Conservation (phyloP, 2,329 filamentous ascomycete genomes). For the Claviceps cyperi region DNA sequence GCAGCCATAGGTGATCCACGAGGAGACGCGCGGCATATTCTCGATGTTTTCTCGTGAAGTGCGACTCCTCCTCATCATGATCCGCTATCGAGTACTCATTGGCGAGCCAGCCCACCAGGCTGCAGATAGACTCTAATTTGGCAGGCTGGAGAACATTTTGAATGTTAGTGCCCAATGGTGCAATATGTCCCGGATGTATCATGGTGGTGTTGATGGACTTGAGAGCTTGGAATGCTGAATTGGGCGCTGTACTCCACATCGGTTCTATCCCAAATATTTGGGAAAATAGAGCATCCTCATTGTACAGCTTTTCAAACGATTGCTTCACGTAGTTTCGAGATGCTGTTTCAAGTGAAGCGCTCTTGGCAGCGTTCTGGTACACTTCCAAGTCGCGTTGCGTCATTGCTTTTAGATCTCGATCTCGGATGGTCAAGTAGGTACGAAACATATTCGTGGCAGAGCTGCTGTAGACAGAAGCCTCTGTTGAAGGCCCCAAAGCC, state of each 20-base stretch:
- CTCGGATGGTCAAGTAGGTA: conserved; percentile 36
- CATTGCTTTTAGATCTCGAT: conserved; percentile 37
- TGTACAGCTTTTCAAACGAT: conserved; percentile 41
- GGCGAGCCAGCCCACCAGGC: conserved; percentile 41
- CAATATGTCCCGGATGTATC: conserved; percentile 39
- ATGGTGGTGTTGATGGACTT: conserved; percentile 35
- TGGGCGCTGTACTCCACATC: conserved; percentile 32
- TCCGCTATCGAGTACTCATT: conserved; percentile 43
- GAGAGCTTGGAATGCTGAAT: conserved; percentile 36
- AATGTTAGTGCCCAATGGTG: conserved; percentile 34
- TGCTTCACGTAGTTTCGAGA: conserved; percentile 45
- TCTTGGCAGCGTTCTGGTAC: conserved; percentile 38
- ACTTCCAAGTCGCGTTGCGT: conserved; percentile 38
- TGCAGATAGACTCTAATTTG: conserved; percentile 36
- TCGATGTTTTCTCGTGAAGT: conserved; percentile 37
- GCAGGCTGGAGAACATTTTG: conserved; percentile 33
- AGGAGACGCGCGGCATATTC: conserved; percentile 42
- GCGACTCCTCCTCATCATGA: conserved; percentile 42
- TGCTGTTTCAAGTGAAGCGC: conserved; percentile 36
- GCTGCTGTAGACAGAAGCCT: conserved; percentile 37
- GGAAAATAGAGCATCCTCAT: conserved; percentile 37
- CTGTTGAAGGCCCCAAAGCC: conserved; percentile 25
- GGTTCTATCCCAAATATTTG: conserved; percentile 43
- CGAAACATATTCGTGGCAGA: conserved; percentile 40
- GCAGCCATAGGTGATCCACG: conserved; percentile 42